phyloP scores from a whole-genome alignment of 108 stramenopile species.

The Aurantiochytrium sp. region DNA sequence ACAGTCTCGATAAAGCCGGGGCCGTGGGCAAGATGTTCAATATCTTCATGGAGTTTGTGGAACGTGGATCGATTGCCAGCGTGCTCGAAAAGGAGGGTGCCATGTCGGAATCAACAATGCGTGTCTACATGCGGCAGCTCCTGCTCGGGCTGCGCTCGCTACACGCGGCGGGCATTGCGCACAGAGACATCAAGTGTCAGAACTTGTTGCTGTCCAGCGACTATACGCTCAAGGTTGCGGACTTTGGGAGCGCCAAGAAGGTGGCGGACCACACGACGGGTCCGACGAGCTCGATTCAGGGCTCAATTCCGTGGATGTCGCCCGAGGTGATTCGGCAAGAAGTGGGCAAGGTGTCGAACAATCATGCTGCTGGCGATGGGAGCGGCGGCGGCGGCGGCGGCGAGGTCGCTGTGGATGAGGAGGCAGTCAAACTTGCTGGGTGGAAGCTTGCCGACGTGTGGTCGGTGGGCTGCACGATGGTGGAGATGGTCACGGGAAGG shows the following conservation, averaged over 20 bases:
- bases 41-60: conserved; percentile 19
- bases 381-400: no score
- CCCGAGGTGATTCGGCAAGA: conserved; percentile 49
- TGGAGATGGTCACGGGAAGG: conserved; percentile 60
- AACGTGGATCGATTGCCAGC: not conserved
- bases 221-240: not conserved
- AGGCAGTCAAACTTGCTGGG: not conserved
- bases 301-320: conserved; percentile 62
- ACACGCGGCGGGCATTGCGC: conserved; percentile 8
- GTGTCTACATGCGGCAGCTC: not conserved
- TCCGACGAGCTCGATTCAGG: conserved; percentile 38
- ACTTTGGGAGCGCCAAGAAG: conserved; percentile 14
- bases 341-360: not conserved
- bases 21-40: not conserved
- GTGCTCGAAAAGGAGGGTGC: not conserved
- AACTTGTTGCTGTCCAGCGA: not conserved
- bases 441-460: conserved; percentile 57
- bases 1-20: not conserved
- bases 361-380: no score
- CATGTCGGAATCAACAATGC: not conserved
- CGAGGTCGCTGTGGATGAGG: not conserved
- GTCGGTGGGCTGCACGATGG: conserved; percentile 59
- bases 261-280: not conserved
- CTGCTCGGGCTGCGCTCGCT: not conserved
- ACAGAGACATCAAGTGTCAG: not conserved